Evolutionary conservation across 2,329 filamentous ascomycete species (phyloP), one percentile per base, ranked within the genome.

Genomic region (Aspergillus brasiliensis): DNA sequence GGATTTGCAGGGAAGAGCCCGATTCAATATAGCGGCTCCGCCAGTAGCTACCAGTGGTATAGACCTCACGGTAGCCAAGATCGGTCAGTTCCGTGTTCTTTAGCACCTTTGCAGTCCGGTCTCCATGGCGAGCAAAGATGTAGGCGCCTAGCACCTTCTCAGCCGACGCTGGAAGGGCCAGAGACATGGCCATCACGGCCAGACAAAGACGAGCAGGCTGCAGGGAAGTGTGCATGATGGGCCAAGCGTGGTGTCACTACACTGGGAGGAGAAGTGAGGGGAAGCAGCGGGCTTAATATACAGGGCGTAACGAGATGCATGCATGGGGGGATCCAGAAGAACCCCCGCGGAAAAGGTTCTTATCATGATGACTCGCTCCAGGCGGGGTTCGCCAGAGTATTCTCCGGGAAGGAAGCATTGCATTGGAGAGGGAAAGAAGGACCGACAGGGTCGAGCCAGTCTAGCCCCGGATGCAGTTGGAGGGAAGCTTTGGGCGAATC

Each of bases 61-160:
- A 89, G 66, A 92, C 87, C 79, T 97, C 83, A 51, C 84, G 79
- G 72, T 93, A 92, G 31, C 93, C 93, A 54, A 97, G 83, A 61
- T 89, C 83, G 11, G 93, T 97, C 73, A 97, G 78, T 65, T 84
- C 83, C 27, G 91, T 86, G 11, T 90, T 89, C 48, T 87, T 81
- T 63, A 86, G 86, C 17, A 86, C 82, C 80, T 96, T 97, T 64
- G 91, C 80, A 0, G 92, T 94, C 58, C 93, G 87, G 76, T 97
- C 93, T 59, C 93, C 93, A 79, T 97, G 93, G 48, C 93, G 90
- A 68, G 91, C 87, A 81, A 96, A 96, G 77, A 97, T 87, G 76
- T 93, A 95, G 48, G 89, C 87, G 55, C 92, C 92, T 15, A 96
- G 82, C 27, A 95, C 82, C 0, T 88, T 90, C 79, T 96, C 91